Base-by-base conservation (phyloP, 2,329 filamentous ascomycete species). In the Colletotrichum camelliae region DNA sequence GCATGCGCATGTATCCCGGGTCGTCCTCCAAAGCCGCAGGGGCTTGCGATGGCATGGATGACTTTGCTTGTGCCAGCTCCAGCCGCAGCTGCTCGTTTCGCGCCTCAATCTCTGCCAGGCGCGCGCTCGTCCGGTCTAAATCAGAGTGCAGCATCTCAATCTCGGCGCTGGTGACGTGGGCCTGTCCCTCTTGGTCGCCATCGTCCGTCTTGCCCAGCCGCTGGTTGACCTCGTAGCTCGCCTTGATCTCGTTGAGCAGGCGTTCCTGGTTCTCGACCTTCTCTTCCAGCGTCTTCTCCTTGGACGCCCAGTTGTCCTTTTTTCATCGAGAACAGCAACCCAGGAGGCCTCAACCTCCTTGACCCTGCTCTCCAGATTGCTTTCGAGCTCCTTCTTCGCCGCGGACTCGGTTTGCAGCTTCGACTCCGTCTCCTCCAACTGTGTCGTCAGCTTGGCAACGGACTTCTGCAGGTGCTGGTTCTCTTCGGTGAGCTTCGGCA, bases 201-300 rank as follows among this genome's bases (percentile, higher is more conserved):
- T 91, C 91, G 39, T 94, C 93, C 16, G 92, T 92, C 79, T 93
- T 93, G 67, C 93, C 96, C 67, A 99, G 88, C 67, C 97, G 91
- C 83, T 98, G 96, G 61, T 95, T 97, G 70, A 99, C 97, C 85
- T 99, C 97, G 82, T 98, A 98, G 86, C 93, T 98, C 31, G 97
- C 97, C 86, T 98, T 98, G 82, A 98, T 92, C 84, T 99, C 97
- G 81, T 94, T 98, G 79, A 99, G 86, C 52, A 99, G 86, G 8
- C 96, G 93, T 65, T 99, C 97, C 82, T 99, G 96, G 80, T 94
- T 97, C 84, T 98, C 96, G 4, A 98, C 89, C 86, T 98, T 98
- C 80, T 98, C 96, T 81, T 98, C 96, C 75, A 98, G 86, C 33
- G 91, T 93, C 86, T 94, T 95, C 87, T 99, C 97, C 83, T 98